Base-by-base conservation (phyloP, 1,284 basidiomycete genomes). In the Volvariella volvacea region DNA sequence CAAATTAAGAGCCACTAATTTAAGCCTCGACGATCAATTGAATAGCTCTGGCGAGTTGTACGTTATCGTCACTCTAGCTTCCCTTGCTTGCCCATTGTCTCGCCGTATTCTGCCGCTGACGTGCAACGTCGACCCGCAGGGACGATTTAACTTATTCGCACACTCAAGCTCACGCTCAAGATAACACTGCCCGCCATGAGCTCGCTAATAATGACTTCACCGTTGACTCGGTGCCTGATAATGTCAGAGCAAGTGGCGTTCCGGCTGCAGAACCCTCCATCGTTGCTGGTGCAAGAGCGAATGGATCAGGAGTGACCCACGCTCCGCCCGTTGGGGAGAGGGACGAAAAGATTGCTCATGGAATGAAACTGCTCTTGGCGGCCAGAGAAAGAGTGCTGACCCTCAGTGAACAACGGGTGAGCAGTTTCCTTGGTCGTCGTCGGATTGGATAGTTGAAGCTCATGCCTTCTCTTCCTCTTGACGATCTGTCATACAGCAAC, bases 371-470 rank as follows among this genome's bases (percentile, higher is more conserved):
- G 19, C 66, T 88, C 30, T 67, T 87, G 14, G 71, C 73, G 37
- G 82, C 81, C 36, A 76, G 83, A 46, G 74, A 78, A 48, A 78
- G 85, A 44, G 82, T 81, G 21, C 71, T 88, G 37, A 78, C 75
- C 22, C 71, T 88, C 38, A 70, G 80, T 30, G 84, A 88, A 65
- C 81, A 83, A 67, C 75, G 83, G 48, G 80, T 84, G 56, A 47
- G 71, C 62, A 19, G 30, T 28, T 38, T 42, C 28, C 43, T 39
- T 34, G 38, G 39, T n/a, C n/a, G n/a, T n/a, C n/a, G n/a, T n/a
- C n/a, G n/a, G n/a, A n/a, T n/a, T n/a, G n/a, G n/a, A n/a, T n/a
- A n/a, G 15, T 12, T 3, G 10, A 40, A 4, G 20, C 8, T 28
- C 3, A 2, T 3, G 12, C 14, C 32, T 22, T 39, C 31, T 21